These are phyloP conservation scores for Collybia sordida DNA, from an alignment of 768 basidiomycete genomes.

Conservation along the genomic window DNA sequence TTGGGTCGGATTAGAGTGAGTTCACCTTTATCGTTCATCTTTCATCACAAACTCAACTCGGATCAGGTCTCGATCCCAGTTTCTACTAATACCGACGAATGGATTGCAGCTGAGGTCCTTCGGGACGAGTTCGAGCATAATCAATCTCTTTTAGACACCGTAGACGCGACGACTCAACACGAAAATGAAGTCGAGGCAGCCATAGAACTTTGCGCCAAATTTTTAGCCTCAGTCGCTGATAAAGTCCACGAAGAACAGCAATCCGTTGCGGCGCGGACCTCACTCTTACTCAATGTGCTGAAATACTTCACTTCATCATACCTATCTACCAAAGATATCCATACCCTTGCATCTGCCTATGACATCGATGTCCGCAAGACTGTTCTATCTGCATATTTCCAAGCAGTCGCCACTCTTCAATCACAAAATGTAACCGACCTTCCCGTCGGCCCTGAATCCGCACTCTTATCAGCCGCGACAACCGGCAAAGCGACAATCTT, in stretches of 20 bases:
- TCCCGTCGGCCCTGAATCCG: constrained; percentile 60
- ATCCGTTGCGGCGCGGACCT: constrained; percentile 50
- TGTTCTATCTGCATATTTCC: constrained; percentile 79
- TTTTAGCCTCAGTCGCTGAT: constrained; percentile 74
- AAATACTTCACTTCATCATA: constrained; percentile 77
- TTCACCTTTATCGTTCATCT: constrained; percentile 14
- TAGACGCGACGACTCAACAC: constrained; percentile 50
- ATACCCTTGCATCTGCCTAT: constrained; percentile 74
- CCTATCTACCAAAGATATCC: constrained; percentile 74
- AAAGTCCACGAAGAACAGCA: constrained; percentile 57
- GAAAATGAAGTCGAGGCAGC: constrained; percentile 63
- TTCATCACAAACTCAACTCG: constrained; percentile 8
- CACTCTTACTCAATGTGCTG: constrained; percentile 74
- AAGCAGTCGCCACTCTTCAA: constrained; percentile 70
- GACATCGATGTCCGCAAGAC: constrained; percentile 74
- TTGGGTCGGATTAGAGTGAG: constrained; percentile 53
- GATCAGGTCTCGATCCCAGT: constrained; percentile 82
- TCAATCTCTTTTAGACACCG: constrained; percentile 55
- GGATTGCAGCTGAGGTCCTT: constrained; percentile 91
- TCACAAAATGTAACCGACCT: constrained; percentile 51
- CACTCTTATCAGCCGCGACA: constrained; percentile 63
- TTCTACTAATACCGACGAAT: constrained; percentile 76
- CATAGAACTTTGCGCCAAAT: constrained; percentile 79
- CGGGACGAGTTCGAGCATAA: constrained; percentile 82
- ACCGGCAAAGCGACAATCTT: constrained; percentile 75